A percentile compares a stretch with the other conserved stretches of the same genome.
phyloP scores from a whole-genome alignment of 108 stramenopile species.

The Mayamaea pseudoterrestris region DNA sequence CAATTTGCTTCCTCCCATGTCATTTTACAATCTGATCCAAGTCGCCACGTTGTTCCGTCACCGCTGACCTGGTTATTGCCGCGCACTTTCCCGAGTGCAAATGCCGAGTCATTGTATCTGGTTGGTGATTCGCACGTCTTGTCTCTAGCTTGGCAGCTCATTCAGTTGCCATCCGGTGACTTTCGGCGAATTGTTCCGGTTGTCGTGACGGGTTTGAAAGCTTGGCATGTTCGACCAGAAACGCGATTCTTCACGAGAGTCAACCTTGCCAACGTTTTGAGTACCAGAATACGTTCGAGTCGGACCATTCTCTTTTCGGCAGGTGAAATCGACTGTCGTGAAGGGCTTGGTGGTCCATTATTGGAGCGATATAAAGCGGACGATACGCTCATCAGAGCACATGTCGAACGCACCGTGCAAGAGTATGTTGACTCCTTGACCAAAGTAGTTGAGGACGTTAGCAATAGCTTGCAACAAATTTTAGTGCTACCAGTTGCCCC shows the following conservation, averaged over 20 bases:
- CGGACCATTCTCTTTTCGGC: conserved; percentile 35
- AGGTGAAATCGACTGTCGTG: conserved; percentile 53
- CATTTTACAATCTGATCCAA: too few relatives aligned
- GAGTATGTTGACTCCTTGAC: conserved; percentile 24
- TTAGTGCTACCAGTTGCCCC: conserved; percentile 43
- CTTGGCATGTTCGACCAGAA: conserved; percentile 28
- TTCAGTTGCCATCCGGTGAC: conserved; percentile 7
- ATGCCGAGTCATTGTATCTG: conserved; percentile 26
- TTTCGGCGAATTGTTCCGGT: conserved; percentile 25
- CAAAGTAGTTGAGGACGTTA: conserved; percentile 4
- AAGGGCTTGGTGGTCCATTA: conserved; percentile 38
- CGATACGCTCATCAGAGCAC: conserved; percentile 13
- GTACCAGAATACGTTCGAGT: conserved; percentile 10
- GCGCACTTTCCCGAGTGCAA: too few relatives aligned
- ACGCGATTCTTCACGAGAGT: conserved; percentile 39
- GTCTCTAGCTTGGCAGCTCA: conserved; percentile 45
- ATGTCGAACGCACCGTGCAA: conserved; percentile 22
- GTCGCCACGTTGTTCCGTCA: too few relatives aligned
- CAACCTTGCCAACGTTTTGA: conserved; percentile 20
- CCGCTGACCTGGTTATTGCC: too few relatives aligned
- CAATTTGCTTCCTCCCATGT: too few relatives aligned
- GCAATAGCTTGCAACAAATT: conserved; percentile 20
- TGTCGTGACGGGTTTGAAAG: conserved; percentile 41
- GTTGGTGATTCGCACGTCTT: conserved; percentile 48
- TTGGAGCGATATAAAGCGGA: conserved; percentile 21